Conservation (phyloP, 1,139 yeast genomes). For the Yamadazyma blattariae region DNA sequence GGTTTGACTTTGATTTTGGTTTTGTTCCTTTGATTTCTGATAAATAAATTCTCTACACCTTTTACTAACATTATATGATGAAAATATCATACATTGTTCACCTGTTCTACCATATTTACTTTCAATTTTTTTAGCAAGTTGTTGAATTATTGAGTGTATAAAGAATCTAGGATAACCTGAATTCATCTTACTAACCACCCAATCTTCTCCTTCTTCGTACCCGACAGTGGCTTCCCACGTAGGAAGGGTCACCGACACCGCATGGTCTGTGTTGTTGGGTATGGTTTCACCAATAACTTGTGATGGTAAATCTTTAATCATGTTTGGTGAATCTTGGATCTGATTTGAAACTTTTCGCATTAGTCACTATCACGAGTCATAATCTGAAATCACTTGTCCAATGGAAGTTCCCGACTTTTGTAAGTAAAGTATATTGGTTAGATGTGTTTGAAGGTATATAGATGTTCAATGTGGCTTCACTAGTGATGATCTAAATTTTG, state of each 20-base stretch:
- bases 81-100: constrained; percentile 72
- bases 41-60: constrained; percentile 79
- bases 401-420: too few relatives aligned
- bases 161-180: constrained; percentile 91
- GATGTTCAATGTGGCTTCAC: too few relatives aligned
- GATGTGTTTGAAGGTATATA: too few relatives aligned
- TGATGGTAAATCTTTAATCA: constrained; percentile 14
- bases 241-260: constrained; percentile 90
- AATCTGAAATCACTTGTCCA: too few relatives aligned
- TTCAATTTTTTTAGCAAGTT: constrained; percentile 49
- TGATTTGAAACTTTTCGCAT: background rate
- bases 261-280: constrained; percentile 86
- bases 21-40: constrained; percentile 16
- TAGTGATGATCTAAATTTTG: too few relatives aligned
- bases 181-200: constrained; percentile 78
- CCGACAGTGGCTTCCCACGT: constrained; percentile 93
- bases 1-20: too few relatives aligned
- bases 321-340: background rate
- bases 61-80: constrained; percentile 75
- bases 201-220: constrained; percentile 84
- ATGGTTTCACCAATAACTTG: constrained; percentile 76
- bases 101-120: constrained; percentile 73
- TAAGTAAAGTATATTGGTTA: too few relatives aligned
- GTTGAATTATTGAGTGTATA: constrained; percentile 69
- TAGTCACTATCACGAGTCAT: background rate